Evolutionary conservation across 495 filamentous ascomycete genomes (phyloP).

Genomic region (Daldinia vernicosa): DNA sequence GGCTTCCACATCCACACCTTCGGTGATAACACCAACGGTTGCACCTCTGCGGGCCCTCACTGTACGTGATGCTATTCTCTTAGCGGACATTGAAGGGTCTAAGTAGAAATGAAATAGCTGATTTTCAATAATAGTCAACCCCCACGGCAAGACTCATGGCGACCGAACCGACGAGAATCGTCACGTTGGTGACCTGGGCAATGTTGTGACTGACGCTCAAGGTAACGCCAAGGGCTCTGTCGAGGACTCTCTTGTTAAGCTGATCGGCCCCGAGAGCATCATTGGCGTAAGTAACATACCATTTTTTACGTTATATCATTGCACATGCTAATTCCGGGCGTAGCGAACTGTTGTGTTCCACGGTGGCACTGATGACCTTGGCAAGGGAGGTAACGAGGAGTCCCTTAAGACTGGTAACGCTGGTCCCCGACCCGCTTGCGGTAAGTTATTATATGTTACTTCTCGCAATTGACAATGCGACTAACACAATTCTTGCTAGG

Average conservation of each 20-base stretch:
- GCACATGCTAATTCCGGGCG: constrained; percentile 15
- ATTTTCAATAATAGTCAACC: constrained; percentile 77
- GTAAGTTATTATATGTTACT: constrained; percentile 57
- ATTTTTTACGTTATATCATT: neutral
- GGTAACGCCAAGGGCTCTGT: constrained; percentile 83
- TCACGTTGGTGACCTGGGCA: constrained; percentile 97
- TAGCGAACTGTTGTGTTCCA: constrained; percentile 96
- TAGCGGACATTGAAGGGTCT: neutral
- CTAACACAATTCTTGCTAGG: constrained; percentile 52
- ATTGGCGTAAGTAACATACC: constrained; percentile 77
- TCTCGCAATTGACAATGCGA: neutral
- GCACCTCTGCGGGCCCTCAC: constrained; percentile 96
- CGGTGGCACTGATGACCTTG: constrained; percentile 93
- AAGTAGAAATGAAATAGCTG: neutral
- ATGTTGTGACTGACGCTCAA: constrained; percentile 92
- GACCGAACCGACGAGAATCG: constrained; percentile 81
- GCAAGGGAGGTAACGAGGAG: constrained; percentile 87
- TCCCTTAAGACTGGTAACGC: constrained; percentile 98
- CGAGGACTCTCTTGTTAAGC: constrained; percentile 83
- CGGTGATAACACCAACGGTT: constrained; percentile 99
- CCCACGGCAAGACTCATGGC: constrained; percentile 88
- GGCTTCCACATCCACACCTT: constrained; percentile 98
- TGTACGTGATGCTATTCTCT: constrained; percentile 65
- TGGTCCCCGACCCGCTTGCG: constrained; percentile 90
- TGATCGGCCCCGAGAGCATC: constrained; percentile 95